A percentile compares a stretch with the other conserved stretches of the same genome.
phyloP scores from a whole-genome alignment of 2,329 filamentous ascomycete genomes.

The Stagonosporopsis cucurbitacearum region DNA sequence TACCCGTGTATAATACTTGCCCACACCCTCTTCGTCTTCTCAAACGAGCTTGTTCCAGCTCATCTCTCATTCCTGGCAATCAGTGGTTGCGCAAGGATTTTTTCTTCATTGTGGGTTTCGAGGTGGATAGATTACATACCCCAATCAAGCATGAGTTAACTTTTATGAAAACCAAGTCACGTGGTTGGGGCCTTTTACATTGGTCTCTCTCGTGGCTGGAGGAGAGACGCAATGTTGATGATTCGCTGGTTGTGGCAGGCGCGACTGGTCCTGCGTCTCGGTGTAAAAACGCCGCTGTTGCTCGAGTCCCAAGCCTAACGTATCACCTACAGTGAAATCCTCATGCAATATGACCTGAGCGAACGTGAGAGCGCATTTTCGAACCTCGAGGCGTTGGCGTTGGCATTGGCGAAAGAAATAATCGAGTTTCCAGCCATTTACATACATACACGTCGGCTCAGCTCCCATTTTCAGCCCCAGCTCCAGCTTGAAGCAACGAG shows the following conservation, averaged over 20 bases:
- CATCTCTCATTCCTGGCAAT: not conserved
- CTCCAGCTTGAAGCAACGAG: not conserved
- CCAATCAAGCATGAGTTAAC: not conserved
- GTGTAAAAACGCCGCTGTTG: too few relatives aligned
- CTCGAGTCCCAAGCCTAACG: too few relatives aligned
- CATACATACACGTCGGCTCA: not conserved
- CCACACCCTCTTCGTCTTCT: not conserved
- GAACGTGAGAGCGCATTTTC: not conserved
- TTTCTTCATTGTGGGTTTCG: not conserved
- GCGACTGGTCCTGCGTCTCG: too few relatives aligned
- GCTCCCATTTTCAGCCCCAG: too few relatives aligned
- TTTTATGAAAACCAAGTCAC: too few relatives aligned
- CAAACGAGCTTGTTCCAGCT: not conserved
- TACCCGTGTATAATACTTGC: conserved; percentile 8
- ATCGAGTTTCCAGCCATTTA: not conserved
- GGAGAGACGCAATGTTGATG: not conserved
- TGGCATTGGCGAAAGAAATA: too few relatives aligned
- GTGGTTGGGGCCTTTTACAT: not conserved
- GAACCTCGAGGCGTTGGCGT: not conserved
- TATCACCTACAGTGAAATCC: not conserved
- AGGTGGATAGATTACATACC: not conserved
- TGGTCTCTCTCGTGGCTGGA: not conserved
- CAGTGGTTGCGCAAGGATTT: not conserved
- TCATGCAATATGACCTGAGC: not conserved
- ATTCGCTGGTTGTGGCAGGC: too few relatives aligned